Percentiles rank a stretch among this genome's conserved stretches.
Evolutionary conservation across 106 monocot genomes (phyloP).

Genomic region (Platanthera zijinensis): DNA sequence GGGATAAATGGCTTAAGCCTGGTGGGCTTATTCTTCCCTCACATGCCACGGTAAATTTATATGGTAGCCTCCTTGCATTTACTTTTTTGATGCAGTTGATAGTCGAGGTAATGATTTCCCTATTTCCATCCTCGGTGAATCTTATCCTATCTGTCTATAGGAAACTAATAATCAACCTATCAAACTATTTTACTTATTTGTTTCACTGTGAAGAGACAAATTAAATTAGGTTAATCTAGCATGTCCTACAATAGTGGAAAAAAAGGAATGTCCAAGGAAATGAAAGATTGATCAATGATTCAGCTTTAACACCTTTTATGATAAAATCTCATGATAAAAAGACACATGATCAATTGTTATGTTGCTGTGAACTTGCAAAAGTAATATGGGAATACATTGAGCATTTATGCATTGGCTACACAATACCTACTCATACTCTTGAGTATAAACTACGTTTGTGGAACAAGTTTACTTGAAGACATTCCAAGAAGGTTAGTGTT

Average conservation of each 20-base stretch:
- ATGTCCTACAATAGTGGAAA: background rate
- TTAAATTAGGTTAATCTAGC: background rate
- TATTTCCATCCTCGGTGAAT: background rate
- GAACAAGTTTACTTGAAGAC: no score
- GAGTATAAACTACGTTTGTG: no score
- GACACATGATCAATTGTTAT: no score
- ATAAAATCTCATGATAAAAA: no score
- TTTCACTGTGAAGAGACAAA: background rate
- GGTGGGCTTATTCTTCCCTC: constrained; percentile 97
- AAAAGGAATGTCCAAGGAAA: background rate
- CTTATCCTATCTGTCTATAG: background rate
- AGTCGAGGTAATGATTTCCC: background rate
- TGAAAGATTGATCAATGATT: background rate
- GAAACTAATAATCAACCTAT: background rate
- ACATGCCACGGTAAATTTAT: constrained; percentile 72
- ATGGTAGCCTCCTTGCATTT: background rate
- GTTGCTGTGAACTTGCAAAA: no score
- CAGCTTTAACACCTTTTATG: no score
- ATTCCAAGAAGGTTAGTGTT: no score
- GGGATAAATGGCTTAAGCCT: constrained; percentile 95
- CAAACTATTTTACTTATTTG: background rate
- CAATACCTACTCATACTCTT: no score
- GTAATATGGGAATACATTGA: no score
- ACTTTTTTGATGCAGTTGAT: background rate
- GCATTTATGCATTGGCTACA: no score